Conservation (phyloP, 805 yeast genomes). For the Wickerhamiella occidentalis region DNA sequence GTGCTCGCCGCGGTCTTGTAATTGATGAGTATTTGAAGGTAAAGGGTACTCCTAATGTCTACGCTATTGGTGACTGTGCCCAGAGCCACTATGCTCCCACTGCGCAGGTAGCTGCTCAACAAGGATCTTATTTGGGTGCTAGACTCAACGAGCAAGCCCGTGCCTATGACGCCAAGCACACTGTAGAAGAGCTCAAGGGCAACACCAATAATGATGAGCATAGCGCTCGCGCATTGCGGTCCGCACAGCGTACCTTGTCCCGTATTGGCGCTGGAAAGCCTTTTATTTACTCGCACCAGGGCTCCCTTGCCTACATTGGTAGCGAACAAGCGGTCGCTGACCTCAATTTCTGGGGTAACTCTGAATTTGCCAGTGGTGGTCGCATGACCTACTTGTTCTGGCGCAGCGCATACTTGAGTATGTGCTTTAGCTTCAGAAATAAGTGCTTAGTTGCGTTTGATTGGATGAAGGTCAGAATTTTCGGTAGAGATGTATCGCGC, state of each 20-base stretch:
- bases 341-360: constrained; percentile 51
- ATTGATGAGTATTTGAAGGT: constrained; percentile 73
- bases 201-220: constrained; percentile 16
- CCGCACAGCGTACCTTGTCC: constrained; percentile 28
- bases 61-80: constrained; percentile 91
- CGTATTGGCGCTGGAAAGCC: constrained; percentile 30
- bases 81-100: constrained; percentile 84
- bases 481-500: constrained; percentile 90
- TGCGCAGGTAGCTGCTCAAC: constrained; percentile 95
- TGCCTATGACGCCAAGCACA: constrained; percentile 27
- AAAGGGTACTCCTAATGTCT: constrained; percentile 72
- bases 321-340: constrained; percentile 88
- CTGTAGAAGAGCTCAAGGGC: constrained; percentile 32
- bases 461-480: constrained; percentile 76
- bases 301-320: constrained; percentile 90
- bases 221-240: constrained; percentile 18
- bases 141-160: constrained; percentile 46
- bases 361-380: constrained; percentile 73
- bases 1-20: constrained; percentile 81
- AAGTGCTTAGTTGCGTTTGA: constrained; percentile 76
- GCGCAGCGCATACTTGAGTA: constrained; percentile 86
- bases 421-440: constrained; percentile 84
- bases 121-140: constrained; percentile 69
- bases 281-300: constrained; percentile 77
- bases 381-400: constrained; percentile 80